These are phyloP conservation scores for Lactarius trivialis DNA, from an alignment of 768 basidiomycete genomes.

Conservation along the genomic window DNA sequence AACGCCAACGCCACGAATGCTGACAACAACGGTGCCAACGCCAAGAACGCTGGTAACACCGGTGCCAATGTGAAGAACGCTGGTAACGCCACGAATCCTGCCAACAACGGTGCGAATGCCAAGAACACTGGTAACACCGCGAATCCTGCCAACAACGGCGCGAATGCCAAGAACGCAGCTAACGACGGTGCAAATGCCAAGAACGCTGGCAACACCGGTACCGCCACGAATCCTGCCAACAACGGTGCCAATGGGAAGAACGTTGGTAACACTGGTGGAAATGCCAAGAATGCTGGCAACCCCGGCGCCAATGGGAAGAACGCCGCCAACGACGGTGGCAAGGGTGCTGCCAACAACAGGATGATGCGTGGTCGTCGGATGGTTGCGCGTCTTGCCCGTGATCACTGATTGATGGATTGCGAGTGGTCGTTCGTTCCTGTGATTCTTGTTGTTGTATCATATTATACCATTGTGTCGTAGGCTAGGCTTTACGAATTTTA, in stretches of 20 bases:
- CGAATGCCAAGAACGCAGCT: too few relatives aligned
- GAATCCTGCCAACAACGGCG: too few relatives aligned
- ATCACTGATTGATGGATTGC: background rate
- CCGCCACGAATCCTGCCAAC: too few relatives aligned
- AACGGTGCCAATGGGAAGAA: background rate
- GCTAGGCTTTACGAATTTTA: constrained; percentile 14
- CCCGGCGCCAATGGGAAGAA: constrained; percentile 3
- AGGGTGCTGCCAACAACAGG: background rate
- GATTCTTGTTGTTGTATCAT: constrained; percentile 4
- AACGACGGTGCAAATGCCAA: too few relatives aligned
- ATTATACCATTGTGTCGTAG: constrained; percentile 16
- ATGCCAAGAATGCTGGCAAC: constrained; percentile 2
- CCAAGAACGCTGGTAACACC: too few relatives aligned
- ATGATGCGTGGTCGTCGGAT: background rate
- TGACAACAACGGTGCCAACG: background rate
- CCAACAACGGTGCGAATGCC: too few relatives aligned
- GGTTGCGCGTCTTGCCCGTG: constrained; percentile 13
- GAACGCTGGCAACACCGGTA: background rate
- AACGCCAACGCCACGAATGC: background rate
- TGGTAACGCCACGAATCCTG: too few relatives aligned
- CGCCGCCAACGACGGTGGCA: too few relatives aligned
- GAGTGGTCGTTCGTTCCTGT: constrained; percentile 16
- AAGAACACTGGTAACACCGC: background rate
- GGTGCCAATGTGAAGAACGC: too few relatives aligned
- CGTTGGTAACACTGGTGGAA: background rate